Percentiles rank a stretch among this genome's conserved stretches.
Conservation (phyloP, 106 monocot genomes). For the Allium fistulosum region DNA sequence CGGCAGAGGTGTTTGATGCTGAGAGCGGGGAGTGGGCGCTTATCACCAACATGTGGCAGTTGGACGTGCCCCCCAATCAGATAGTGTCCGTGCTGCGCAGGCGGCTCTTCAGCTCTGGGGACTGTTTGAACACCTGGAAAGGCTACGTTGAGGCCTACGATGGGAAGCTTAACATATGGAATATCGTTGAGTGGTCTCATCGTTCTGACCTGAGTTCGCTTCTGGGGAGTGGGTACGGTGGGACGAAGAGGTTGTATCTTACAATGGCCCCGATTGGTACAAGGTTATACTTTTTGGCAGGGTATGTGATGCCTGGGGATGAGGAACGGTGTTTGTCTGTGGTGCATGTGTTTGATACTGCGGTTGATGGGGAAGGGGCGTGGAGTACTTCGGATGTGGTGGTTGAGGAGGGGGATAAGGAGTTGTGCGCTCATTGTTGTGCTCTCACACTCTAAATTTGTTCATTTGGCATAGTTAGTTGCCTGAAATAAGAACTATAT, state of each 20-base stretch:
- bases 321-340: conserved; percentile 2
- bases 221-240: neutral
- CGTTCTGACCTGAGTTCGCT: conserved; percentile 9
- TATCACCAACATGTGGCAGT: conserved; percentile 38
- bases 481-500: neutral
- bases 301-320: conserved; percentile 11
- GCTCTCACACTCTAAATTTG: neutral
- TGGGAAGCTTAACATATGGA: conserved; percentile 38
- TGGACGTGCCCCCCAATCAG: conserved; percentile 48
- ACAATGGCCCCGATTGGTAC: conserved; percentile 21
- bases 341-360: conserved; percentile 28
- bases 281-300: conserved; percentile 23
- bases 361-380: neutral
- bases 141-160: conserved; percentile 35
- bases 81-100: conserved; percentile 17
- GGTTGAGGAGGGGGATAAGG: conserved; percentile 2
- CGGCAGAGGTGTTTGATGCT: conserved; percentile 31
- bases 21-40: conserved; percentile 22
- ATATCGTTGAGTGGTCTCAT: conserved; percentile 24
- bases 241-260: conserved; percentile 11
- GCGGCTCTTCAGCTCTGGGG: conserved; percentile 36
- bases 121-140: conserved; percentile 38
- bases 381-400: neutral
- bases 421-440: conserved; percentile 1
- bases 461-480: neutral